phyloP scores from a whole-genome alignment of 352 stramenopile genomes.

The Globisporangium acanthophoron region DNA sequence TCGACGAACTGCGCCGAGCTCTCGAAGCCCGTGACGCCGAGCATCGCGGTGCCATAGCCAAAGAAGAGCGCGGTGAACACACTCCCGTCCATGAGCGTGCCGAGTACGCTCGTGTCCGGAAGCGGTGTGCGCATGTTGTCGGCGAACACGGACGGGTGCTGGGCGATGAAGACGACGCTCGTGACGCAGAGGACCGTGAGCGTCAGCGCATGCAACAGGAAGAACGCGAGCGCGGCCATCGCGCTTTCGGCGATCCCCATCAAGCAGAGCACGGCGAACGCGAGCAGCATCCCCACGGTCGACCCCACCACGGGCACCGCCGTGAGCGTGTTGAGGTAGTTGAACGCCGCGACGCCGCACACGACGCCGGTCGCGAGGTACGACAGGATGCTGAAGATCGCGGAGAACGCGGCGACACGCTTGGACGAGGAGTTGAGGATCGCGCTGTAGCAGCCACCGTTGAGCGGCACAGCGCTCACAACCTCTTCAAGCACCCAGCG shows the following conservation, averaged over 20 bases:
- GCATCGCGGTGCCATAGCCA: conserved; percentile 56
- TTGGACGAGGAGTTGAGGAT: conserved; percentile 86
- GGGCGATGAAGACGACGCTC: conserved; percentile 42
- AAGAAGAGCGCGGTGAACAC: conserved; percentile 43
- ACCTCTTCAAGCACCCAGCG: conserved; percentile 79
- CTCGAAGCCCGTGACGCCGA: conserved; percentile 84
- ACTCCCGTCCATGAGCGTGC: conserved; percentile 17
- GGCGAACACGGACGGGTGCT: conserved; percentile 44
- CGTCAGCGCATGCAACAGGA: conserved; percentile 61
- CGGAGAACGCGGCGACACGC: conserved; percentile 57
- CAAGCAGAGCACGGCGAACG: conserved; percentile 69
- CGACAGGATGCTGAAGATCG: conserved; percentile 74
- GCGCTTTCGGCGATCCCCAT: conserved; percentile 77
- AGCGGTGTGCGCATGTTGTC: conserved; percentile 49
- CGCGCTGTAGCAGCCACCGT: conserved; percentile 85
- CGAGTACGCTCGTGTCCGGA: conserved; percentile 28
- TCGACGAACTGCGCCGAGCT: conserved; percentile 82
- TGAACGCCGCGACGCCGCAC: conserved; percentile 54
- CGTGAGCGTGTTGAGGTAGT: conserved; percentile 73
- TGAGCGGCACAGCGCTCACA: conserved; percentile 76
- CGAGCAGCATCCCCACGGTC: conserved; percentile 43
- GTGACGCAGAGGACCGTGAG: conserved; percentile 45
- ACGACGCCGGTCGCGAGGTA: conserved; percentile 80
- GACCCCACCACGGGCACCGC: conserved; percentile 36
- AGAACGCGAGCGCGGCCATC: conserved; percentile 66